phyloP scores from a whole-genome alignment of 805 yeast genomes.

The Sugiyamaella qingdaonensis region DNA sequence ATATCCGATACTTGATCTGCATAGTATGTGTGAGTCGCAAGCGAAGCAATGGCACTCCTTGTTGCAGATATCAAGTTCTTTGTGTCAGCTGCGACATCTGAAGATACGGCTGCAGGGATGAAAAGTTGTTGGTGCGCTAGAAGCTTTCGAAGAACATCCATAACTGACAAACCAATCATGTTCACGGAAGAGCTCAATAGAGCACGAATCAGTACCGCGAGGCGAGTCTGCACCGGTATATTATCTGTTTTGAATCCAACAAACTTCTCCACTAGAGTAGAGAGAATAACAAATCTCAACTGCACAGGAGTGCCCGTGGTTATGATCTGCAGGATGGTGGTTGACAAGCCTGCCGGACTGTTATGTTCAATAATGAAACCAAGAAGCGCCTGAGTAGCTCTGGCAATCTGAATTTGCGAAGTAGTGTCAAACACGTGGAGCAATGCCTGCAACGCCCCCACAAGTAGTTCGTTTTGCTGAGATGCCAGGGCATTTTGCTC shows the following conservation, averaged over 20 bases:
- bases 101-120: background rate
- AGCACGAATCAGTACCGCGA: constrained; percentile 48
- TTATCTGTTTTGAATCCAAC: constrained; percentile 17
- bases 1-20: constrained; percentile 84
- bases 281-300: constrained; percentile 60
- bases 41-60: constrained; percentile 57
- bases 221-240: constrained; percentile 34
- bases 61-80: constrained; percentile 41
- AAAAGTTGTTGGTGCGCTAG: constrained; percentile 28
- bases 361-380: constrained; percentile 38
- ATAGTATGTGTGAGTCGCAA: constrained; percentile 77
- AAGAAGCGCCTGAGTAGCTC: constrained; percentile 52
- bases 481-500: background rate
- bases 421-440: constrained; percentile 60
- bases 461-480: constrained; percentile 8
- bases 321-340: constrained; percentile 55
- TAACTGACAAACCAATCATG: constrained; percentile 80
- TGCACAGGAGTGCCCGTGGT: constrained; percentile 80
- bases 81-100: background rate
- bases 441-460: constrained; percentile 39
- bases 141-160: constrained; percentile 62
- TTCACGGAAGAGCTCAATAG: constrained; percentile 69
- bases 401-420: constrained; percentile 55
- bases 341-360: constrained; percentile 44
- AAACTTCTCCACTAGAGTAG: constrained; percentile 40